Conservation (phyloP, 2,329 filamentous ascomycete species). For the Celoporthe dispersa region DNA sequence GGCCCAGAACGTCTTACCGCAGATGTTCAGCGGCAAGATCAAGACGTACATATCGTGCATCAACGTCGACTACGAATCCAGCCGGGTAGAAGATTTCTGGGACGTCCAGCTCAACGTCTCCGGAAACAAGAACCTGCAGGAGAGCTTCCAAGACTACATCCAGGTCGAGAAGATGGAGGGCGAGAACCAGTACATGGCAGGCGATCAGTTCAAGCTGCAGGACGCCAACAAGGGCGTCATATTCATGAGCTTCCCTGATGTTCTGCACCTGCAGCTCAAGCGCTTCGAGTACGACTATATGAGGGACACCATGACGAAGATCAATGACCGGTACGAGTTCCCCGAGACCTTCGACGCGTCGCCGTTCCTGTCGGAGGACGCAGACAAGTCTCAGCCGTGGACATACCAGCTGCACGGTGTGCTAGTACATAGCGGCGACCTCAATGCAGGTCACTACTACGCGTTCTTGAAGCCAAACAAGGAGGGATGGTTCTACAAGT, state of each 20-base stretch:
- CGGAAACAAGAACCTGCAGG: constrained; percentile 88
- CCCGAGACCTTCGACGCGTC: constrained; percentile 82
- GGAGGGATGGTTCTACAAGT: constrained; percentile 94
- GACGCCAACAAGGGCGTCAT: constrained; percentile 98
- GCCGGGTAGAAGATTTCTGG: constrained; percentile 96
- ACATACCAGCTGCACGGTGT: constrained; percentile 93
- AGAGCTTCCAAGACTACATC: constrained; percentile 95
- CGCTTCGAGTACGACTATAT: constrained; percentile 98
- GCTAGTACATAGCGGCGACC: constrained; percentile 91
- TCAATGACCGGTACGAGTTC: constrained; percentile 91
- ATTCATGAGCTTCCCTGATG: constrained; percentile 92
- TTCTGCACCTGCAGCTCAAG: constrained; percentile 93
- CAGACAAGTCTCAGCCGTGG: constrained; percentile 87
- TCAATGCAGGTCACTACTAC: constrained; percentile 98
- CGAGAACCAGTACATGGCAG: constrained; percentile 97
- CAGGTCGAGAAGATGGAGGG: constrained; percentile 96
- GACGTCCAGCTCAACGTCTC: constrained; percentile 97
- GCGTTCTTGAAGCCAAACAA: constrained; percentile 93
- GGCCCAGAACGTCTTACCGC: constrained; percentile 84
- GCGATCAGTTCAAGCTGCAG: constrained; percentile 86
- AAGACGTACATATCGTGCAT: constrained; percentile 99
- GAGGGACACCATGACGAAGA: constrained; percentile 97
- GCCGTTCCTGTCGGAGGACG: constrained; percentile 84
- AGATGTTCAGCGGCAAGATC: constrained; percentile 95
- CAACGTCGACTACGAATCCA: constrained; percentile 97